Evolutionary conservation across 2,329 filamentous ascomycete species (phyloP), one percentile per base, ranked within the genome.

Genomic region (Trichoderma simmonsii): DNA sequence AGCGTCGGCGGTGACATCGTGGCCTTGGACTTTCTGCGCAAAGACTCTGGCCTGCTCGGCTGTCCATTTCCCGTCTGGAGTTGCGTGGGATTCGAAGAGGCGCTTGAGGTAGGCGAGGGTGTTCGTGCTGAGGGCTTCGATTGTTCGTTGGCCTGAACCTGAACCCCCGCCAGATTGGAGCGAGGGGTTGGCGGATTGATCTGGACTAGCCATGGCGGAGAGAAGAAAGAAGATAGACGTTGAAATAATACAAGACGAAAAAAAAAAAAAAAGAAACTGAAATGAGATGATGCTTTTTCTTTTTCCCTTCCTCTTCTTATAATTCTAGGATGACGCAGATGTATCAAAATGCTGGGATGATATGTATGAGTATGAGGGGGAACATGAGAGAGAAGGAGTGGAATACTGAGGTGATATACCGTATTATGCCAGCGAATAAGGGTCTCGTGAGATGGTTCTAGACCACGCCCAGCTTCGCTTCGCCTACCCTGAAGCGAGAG

Each of bases 141-240:
- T 79, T 56, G 77, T 78, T 71, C 81, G 82, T 26, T 81, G 77
- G 63, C 82, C 79, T 56, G 82, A 82, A 74, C 82, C 83, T 34
- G 83, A 82, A 56, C 85, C 86, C 73, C 85, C 86, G 71, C 85
- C 86, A 12, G 85, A 85, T 73, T 86, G 84, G 71, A 76, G 73
- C 77, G 72, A 72, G 43, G 70, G 21, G 43, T n/a, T 70, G 28
- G 34, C 30, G 43, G 43, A n/a, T 26, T 56, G 43, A 39, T 43
- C 68, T 30, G 34, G n/a, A 43, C 24, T 18, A 64, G 68, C 48
- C 68, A 71, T 71, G 12, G 65, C n/a, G 36, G 26, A 63, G 12
- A 67, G 63, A 26, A 36, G 3, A 54, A n/a, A 9, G 43, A 1
- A 14, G 51, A 24, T 11, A 8, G 3, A 12, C 11, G 14, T 8